Base-by-base conservation (phyloP, 805 yeast genomes). In the Saturnispora halmiae region DNA sequence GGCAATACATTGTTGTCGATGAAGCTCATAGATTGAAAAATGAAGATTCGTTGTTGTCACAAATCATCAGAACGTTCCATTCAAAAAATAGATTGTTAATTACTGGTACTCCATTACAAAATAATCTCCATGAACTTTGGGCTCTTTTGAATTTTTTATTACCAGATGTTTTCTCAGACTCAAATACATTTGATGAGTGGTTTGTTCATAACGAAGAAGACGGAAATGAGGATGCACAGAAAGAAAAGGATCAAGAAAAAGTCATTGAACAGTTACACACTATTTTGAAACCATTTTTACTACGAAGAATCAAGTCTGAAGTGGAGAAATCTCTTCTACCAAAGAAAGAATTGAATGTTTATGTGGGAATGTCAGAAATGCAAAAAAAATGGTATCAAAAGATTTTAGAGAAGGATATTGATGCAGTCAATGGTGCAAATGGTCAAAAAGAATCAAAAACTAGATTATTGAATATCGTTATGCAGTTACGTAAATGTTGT, bases 1-100 rank as follows among this genome's bases (percentile, higher is more conserved):
- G 97, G 97, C 88, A 88, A 61, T 90, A 90, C 59, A 79, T 92
- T 42, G 72, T 92, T 16, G 85, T 90, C 39, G 98, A 90, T 64
- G 96, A 88, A 61, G 97, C 97, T 2, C 98, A 90, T 60, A 75
- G 97, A 58, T 90, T 90, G 58, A 90, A 90, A 57, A 92, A 92
- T 58, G 97, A 92, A 56, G 94, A 85, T 54, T 80, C 94, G 49
- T 79, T 92, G 29, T 67, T 90, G 38, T 86, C 96, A 2, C 96
- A 90, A 60, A 88, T 92, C 48, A 88, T 92, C 45, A 74, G 97
- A 48, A 61, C 87, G 20, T 87, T 90, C 56, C 82, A 83, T 56
- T 85, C 96, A 14, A 75, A 79, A 43, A 85, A 85, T 58, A 69
- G 98, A 46, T 63, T 90, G 34, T 65, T 90, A 43, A 87, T 90